phyloP scores from a whole-genome alignment of 139 green algal genomes.

The Picochlorum sp. region DNA sequence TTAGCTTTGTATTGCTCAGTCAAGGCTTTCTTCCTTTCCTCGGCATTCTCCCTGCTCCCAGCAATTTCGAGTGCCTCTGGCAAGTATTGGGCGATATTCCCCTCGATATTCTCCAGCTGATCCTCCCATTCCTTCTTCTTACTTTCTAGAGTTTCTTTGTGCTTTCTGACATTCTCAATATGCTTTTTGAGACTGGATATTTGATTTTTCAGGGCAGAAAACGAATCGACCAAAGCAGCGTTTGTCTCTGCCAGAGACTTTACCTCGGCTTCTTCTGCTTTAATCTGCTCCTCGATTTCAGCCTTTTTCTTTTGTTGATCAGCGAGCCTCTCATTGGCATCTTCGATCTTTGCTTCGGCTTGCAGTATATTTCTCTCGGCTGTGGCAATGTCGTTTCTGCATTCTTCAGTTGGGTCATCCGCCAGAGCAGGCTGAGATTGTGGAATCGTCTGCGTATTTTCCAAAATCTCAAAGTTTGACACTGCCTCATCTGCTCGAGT shows the following conservation, averaged over 20 bases:
- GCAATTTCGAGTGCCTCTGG: constrained; percentile 11
- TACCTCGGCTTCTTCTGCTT: background rate
- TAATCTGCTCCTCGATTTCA: background rate
- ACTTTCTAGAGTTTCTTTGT: background rate
- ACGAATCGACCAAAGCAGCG: background rate
- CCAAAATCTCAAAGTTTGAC: too few species aligned
- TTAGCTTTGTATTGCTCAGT: constrained; percentile 5
- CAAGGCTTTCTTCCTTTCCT: background rate
- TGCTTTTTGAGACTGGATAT: background rate
- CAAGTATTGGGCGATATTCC: background rate
- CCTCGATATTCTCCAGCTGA: constrained; percentile 5
- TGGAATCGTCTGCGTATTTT: too few species aligned
- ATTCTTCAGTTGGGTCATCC: background rate
- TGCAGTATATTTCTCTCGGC: background rate
- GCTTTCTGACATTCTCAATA: background rate
- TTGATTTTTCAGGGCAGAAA: background rate
- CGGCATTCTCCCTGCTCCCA: constrained; percentile 16
- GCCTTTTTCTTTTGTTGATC: background rate
- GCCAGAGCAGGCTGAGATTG: too few species aligned
- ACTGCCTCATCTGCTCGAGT: too few species aligned
- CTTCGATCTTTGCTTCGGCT: background rate
- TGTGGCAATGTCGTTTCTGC: background rate
- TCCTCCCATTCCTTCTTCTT: too few species aligned
- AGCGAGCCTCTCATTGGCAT: background rate
- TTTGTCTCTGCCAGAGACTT: background rate